phyloP scores from a whole-genome alignment of 2,329 filamentous ascomycete species.

The Claviceps maximensis region DNA sequence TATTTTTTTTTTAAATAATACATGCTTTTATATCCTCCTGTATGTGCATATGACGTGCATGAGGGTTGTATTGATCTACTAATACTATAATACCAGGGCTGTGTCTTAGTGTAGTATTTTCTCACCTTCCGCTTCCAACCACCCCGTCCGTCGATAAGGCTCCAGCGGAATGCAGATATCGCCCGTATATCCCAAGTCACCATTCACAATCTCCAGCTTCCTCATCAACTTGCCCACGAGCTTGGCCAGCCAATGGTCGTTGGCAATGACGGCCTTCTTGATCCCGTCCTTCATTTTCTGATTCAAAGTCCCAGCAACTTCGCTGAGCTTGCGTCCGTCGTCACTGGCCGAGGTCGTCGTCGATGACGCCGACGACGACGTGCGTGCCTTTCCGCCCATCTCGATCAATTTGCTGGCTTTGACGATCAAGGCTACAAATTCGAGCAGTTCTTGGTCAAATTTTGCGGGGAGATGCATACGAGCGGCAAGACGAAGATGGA shows the following conservation, averaged over 20 bases:
- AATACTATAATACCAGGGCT: not conserved
- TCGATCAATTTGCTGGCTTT: slow-evolving; percentile 6
- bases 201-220: slow-evolving; percentile 3
- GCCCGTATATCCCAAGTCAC: slow-evolving; percentile 4
- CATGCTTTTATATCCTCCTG: no score
- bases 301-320: slow-evolving; percentile 1
- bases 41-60: no score
- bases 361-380: not conserved
- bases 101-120: slow-evolving; percentile 29
- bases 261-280: slow-evolving; percentile 14
- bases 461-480: slow-evolving; percentile 1
- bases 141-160: slow-evolving; percentile 2
- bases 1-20: no score
- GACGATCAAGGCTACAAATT: slow-evolving; percentile 4
- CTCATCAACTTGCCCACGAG: slow-evolving; percentile 4
- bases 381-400: not conserved
- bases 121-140: slow-evolving; percentile 4
- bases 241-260: slow-evolving; percentile 6
- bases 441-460: slow-evolving; percentile 5
- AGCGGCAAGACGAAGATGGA: not conserved
- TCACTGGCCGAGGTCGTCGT: not conserved
- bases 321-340: slow-evolving; percentile 1
- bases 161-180: not conserved
- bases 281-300: slow-evolving; percentile 44
- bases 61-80: not conserved